phyloP scores from a whole-genome alignment of 2,329 filamentous ascomycete genomes.

The Helotiales sp. region DNA sequence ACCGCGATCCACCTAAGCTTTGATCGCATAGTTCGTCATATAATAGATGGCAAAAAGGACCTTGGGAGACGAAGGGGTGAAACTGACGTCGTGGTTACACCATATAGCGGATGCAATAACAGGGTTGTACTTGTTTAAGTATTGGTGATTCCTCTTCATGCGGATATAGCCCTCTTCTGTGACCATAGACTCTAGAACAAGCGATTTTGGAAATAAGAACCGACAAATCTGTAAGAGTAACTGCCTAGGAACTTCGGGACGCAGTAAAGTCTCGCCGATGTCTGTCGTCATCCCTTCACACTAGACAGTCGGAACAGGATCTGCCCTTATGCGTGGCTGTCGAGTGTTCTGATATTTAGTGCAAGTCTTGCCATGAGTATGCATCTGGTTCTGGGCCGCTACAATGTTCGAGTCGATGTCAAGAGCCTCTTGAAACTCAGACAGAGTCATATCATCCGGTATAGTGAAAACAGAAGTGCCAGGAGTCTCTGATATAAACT shows the following conservation, averaged over 20 bases:
- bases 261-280: too few relatives aligned
- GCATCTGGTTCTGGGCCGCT: neutral
- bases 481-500: neutral
- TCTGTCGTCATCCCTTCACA: too few relatives aligned
- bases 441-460: neutral
- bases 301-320: too few relatives aligned
- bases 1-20: neutral
- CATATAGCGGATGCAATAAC: neutral
- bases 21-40: neutral
- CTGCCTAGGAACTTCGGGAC: neutral
- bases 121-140: neutral
- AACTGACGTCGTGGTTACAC: neutral
- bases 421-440: neutral
- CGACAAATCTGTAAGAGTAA: neutral
- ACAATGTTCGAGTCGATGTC: neutral
- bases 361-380: neutral
- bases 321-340: too few relatives aligned
- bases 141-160: neutral
- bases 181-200: neutral
- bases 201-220: neutral
- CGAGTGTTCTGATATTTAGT: neutral
- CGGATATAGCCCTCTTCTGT: neutral
- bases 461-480: neutral
- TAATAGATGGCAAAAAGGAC: too few relatives aligned
- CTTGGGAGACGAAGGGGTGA: neutral